Evolutionary conservation across 192 early-diverging fungal species (phyloP).

Genomic region (Entomortierella parvispora): DNA sequence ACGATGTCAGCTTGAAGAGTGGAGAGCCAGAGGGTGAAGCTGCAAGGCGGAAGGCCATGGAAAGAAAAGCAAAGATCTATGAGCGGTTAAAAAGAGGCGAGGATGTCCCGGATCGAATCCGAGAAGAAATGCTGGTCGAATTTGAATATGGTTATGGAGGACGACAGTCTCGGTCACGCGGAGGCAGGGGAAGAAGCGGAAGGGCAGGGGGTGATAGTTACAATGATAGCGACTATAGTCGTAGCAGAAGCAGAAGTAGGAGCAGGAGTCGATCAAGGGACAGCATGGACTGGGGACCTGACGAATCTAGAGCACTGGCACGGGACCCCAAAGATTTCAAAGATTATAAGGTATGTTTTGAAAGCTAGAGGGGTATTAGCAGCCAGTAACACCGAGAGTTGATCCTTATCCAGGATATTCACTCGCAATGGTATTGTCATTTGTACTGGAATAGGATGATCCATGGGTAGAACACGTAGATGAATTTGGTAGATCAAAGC

Average conservation of each 20-base stretch:
- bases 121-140: constrained; percentile 66
- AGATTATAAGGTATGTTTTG: constrained; percentile 2
- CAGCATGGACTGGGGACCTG: constrained; percentile 20
- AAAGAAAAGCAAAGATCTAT: constrained; percentile 72
- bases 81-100: constrained; percentile 57
- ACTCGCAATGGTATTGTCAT: no score
- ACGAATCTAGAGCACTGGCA: constrained; percentile 26
- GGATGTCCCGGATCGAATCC: constrained; percentile 48
- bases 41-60: constrained; percentile 58
- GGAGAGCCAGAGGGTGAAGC: constrained; percentile 45
- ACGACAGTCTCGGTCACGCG: constrained; percentile 5
- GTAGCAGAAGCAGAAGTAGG: constrained; percentile 5
- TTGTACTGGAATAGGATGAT: constrained; percentile 55
- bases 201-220: neutral
- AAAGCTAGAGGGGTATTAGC: no score
- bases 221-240: constrained; percentile 18
- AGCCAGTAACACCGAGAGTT: no score
- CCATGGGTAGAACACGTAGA: constrained; percentile 80
- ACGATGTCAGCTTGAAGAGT: constrained; percentile 13
- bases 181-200: neutral
- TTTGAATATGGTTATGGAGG: constrained; percentile 59
- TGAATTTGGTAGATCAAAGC: constrained; percentile 78
- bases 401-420: no score
- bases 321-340: constrained; percentile 19
- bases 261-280: constrained; percentile 25